These are phyloP conservation scores for Nematocida sp. DNA, from an alignment of 371 early-diverging fungal genomes.

Conservation along the genomic window DNA sequence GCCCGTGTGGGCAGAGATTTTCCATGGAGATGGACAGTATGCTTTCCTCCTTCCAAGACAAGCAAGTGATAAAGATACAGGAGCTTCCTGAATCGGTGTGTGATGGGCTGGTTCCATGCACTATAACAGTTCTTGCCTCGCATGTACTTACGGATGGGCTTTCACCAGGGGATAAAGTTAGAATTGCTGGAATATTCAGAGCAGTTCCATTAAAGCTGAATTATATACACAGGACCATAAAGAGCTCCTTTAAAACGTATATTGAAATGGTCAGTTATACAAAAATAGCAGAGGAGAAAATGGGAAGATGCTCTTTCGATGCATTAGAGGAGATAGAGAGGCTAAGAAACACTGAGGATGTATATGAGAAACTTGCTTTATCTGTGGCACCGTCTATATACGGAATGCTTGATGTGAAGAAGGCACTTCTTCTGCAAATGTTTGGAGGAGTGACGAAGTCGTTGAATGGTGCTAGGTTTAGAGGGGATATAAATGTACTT, in stretches of 20 bases:
- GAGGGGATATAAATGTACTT: slow-evolving; percentile 71
- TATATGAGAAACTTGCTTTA: slow-evolving; percentile 64
- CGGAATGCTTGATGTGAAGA: slow-evolving; percentile 93
- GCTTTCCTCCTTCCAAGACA: slow-evolving; percentile 85
- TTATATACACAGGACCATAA: slow-evolving; percentile 81
- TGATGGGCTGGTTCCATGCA: slow-evolving; percentile 96
- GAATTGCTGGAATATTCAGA: slow-evolving; percentile 89
- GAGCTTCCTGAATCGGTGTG: slow-evolving; percentile 96
- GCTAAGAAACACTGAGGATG: slow-evolving; percentile 13
- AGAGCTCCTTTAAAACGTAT: slow-evolving; percentile 88
- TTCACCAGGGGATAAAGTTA: slow-evolving; percentile 92
- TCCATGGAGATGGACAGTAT: slow-evolving; percentile 77
- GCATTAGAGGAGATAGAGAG: slow-evolving; percentile 72
- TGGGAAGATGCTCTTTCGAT: slow-evolving; percentile 71
- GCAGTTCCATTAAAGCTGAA: slow-evolving; percentile 89
- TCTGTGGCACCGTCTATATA: slow-evolving; percentile 88
- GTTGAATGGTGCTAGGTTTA: slow-evolving; percentile 59
- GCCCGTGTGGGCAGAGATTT: slow-evolving; percentile 72
- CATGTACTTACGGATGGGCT: slow-evolving; percentile 88
- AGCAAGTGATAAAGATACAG: slow-evolving; percentile 89
- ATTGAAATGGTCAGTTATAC: slow-evolving; percentile 82
- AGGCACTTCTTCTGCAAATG: slow-evolving; percentile 87
- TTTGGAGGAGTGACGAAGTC: slow-evolving; percentile 81
- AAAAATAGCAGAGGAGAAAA: slow-evolving; percentile 72
- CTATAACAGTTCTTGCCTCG: slow-evolving; percentile 82